Evolutionary conservation across 768 basidiomycete species (phyloP), one percentile per base, ranked within the genome.

Genomic region (Polyporus arcularius): DNA sequence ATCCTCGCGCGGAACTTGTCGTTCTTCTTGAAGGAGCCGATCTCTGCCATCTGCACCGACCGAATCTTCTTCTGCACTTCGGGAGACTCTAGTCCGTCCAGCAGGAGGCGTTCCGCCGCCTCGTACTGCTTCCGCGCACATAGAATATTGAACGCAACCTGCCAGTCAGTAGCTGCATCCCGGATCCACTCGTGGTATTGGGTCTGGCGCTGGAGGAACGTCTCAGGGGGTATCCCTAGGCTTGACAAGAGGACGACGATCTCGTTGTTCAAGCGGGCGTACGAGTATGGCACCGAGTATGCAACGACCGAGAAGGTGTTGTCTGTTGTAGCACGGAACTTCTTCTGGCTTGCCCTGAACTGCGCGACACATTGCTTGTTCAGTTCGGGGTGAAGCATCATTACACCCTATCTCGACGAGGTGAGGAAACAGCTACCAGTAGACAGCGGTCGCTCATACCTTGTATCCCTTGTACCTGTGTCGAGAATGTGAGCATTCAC

Each of bases 311-410:
- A 88, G 72, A 89, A 88, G 0, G 85, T 87, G 43, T 78, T 74
- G 60, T 86, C 82, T 7, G 73, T 64, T 0, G 79, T 83, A 0
- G 85, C 80, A 9, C 72, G 78, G 72, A 89, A 88, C 65, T 89
- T 89, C 68, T 84, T 87, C 84, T 87, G 87, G 70, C 87, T 88
- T 59, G 82, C 80, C 18, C 87, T 79, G 64, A 89, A 88, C 60
- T 86, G 77, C 12, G 80, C 82, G 0, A 82, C 72, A 51, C 80
- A 76, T 48, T 80, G 74, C 28, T 65, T 70, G 62, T 85, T 83
- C 28, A 89, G 73, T n/a, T 79, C 73, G 0, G 85, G 85, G 65
- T 88, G 85, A 3, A 87, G 72, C 85, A 86, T 86, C 21, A 88
- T 69, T 6, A 89, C 87, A 5, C 87, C 87, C 73, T 71, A 21